Evolutionary conservation across 352 stramenopile genomes (phyloP).

Genomic region (Globisporangium spiculum): DNA sequence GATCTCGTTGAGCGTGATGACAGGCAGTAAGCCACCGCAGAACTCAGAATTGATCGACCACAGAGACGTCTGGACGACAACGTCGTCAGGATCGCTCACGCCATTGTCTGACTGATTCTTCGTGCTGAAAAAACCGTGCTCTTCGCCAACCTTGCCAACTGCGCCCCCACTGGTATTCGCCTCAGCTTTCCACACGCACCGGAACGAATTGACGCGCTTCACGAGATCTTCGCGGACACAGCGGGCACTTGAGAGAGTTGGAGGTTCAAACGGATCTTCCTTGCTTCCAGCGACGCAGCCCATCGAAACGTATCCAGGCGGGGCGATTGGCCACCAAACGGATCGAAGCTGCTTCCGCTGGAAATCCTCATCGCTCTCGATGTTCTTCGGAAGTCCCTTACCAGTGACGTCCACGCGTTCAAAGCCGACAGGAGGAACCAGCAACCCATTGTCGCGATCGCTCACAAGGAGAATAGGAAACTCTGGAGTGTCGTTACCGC

Average conservation of each 20-base stretch:
- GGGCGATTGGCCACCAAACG: constrained; percentile 81
- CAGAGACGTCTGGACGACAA: constrained; percentile 63
- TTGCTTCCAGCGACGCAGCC: constrained; percentile 80
- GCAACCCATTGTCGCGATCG: constrained; percentile 45
- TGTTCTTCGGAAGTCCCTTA: constrained; percentile 78
- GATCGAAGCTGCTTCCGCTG: constrained; percentile 83
- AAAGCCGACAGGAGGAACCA: constrained; percentile 68
- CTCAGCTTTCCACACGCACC: constrained; percentile 61
- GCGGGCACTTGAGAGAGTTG: constrained; percentile 40
- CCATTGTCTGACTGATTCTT: constrained; percentile 41
- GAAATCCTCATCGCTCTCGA: constrained; percentile 66
- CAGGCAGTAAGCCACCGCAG: constrained; percentile 48
- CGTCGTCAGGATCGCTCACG: constrained; percentile 38
- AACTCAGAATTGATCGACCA: constrained; percentile 72
- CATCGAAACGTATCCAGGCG: constrained; percentile 69
- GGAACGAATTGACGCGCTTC: constrained; percentile 52
- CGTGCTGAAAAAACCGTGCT: constrained; percentile 14
- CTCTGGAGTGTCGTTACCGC: constrained; percentile 55
- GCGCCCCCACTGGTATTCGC: constrained; percentile 28
- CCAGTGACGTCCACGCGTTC: constrained; percentile 81
- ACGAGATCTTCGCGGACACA: constrained; percentile 82
- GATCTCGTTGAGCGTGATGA: constrained; percentile 58
- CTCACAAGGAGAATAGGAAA: constrained; percentile 54
- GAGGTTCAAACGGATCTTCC: constrained; percentile 73
- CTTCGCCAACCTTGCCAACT: constrained; percentile 19